These are phyloP conservation scores for Reutealis trisperma DNA, from an alignment of 345 rosid species.

Conservation along the genomic window DNA sequence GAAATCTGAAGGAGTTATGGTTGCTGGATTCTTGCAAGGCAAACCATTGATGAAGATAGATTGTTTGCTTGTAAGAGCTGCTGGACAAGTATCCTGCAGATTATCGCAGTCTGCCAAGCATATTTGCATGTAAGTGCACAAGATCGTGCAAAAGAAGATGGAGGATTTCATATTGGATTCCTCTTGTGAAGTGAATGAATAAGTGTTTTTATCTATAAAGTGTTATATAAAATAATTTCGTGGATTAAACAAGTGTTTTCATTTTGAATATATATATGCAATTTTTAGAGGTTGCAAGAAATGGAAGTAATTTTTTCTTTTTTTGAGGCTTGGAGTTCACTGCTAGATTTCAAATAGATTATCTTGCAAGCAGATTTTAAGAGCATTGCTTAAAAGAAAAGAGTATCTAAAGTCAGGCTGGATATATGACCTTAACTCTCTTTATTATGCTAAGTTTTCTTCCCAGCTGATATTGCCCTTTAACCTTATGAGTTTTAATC, in stretches of 20 bases:
- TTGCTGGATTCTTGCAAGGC: slow-evolving; percentile 65
- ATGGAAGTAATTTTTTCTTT: slow-evolving; percentile 17
- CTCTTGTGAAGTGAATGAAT: slow-evolving; percentile 8
- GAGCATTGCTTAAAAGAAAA: slow-evolving; percentile 49
- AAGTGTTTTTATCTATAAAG: too few species aligned
- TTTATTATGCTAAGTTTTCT: background rate
- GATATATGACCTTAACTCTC: background rate
- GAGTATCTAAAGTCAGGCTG: background rate
- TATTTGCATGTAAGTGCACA: slow-evolving; percentile 26
- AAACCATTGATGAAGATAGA: slow-evolving; percentile 66
- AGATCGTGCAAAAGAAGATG: slow-evolving; percentile 21
- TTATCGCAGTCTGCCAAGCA: slow-evolving; percentile 49
- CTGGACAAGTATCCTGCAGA: slow-evolving; percentile 71
- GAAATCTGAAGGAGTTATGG: slow-evolving; percentile 62
- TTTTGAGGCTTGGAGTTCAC: slow-evolving; percentile 50
- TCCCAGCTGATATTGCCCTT: slow-evolving; percentile 11
- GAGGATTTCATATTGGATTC: slow-evolving; percentile 37
- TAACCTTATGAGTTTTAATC: background rate
- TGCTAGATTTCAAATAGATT: slow-evolving; percentile 41
- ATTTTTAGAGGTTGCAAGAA: slow-evolving; percentile 26
- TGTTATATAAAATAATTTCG: background rate
- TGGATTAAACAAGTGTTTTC: slow-evolving; percentile 9
- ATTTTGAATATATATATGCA: slow-evolving; percentile 13
- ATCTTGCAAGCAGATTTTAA: slow-evolving; percentile 29
- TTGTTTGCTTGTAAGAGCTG: slow-evolving; percentile 33